Evolutionary conservation across 768 basidiomycete species (phyloP).

Genomic region (Phylloporus sp.): DNA sequence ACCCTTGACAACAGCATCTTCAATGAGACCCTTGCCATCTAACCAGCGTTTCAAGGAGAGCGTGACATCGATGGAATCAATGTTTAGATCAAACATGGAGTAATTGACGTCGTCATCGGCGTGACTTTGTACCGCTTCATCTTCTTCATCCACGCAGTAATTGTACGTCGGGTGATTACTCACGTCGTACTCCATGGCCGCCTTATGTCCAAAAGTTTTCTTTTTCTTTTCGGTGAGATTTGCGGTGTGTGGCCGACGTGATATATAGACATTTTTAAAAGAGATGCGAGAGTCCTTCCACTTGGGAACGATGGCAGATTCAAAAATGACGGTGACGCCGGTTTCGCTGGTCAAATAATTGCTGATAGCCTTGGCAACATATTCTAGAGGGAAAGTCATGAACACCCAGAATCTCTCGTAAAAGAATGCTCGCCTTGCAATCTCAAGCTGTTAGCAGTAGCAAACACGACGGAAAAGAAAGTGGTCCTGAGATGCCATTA

Average conservation of each 20-base stretch:
- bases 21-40: slow-evolving; percentile 90
- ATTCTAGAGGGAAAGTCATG: slow-evolving; percentile 44
- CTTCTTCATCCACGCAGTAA: slow-evolving; percentile 58
- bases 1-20: slow-evolving; percentile 89
- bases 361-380: slow-evolving; percentile 83
- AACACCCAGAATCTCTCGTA: not conserved
- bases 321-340: slow-evolving; percentile 92
- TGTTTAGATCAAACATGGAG: slow-evolving; percentile 88
- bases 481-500: slow-evolving; percentile 60
- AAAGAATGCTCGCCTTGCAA: slow-evolving; percentile 59
- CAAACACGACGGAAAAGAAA: slow-evolving; percentile 91
- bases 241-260: slow-evolving; percentile 57
- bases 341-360: slow-evolving; percentile 92
- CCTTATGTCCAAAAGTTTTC: slow-evolving; percentile 41
- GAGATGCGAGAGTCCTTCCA: slow-evolving; percentile 96
- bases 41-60: slow-evolving; percentile 89
- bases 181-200: slow-evolving; percentile 71
- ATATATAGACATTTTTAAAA: slow-evolving; percentile 95
- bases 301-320: slow-evolving; percentile 96
- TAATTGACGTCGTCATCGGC: slow-evolving; percentile 64
- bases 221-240: slow-evolving; percentile 14
- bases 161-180: slow-evolving; percentile 73
- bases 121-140: slow-evolving; percentile 28
- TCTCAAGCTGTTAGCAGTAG: slow-evolving; percentile 80
- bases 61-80: slow-evolving; percentile 95